A percentile compares a stretch with the other conserved stretches of the same genome.
Conservation (phyloP, 805 yeast species). For the Hanseniaspora jakobsenii region DNA sequence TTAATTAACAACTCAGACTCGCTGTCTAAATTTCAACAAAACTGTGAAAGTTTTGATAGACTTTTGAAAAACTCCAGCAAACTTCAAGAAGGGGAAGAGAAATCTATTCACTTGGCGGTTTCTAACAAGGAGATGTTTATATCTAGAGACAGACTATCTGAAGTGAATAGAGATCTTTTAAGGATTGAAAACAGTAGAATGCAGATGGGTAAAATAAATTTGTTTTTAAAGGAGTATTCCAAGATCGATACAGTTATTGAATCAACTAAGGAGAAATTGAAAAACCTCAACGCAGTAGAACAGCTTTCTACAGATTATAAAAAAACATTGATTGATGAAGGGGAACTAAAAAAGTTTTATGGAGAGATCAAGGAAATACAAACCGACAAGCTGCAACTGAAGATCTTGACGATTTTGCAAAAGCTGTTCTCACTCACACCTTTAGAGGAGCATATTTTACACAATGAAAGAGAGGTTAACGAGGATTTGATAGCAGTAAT, state of each 20-base stretch:
- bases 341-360: constrained; percentile 19
- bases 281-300: constrained; percentile 20
- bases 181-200: constrained; percentile 7
- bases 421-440: constrained; percentile 56
- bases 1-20: constrained; percentile 13
- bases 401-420: constrained; percentile 42
- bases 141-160: background rate
- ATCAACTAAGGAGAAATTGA: constrained; percentile 2
- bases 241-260: background rate
- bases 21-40: constrained; percentile 16
- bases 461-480: constrained; percentile 29
- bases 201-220: constrained; percentile 1
- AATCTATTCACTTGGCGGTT: constrained; percentile 16
- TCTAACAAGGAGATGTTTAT: background rate
- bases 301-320: background rate
- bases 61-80: constrained; percentile 13
- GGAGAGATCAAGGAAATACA: constrained; percentile 16
- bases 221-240: background rate
- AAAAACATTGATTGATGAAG: background rate
- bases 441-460: constrained; percentile 53
- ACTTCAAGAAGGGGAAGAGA: no score
- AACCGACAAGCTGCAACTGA: constrained; percentile 34
- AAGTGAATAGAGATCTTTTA: constrained; percentile 4
- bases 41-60: constrained; percentile 17
- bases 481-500: constrained; percentile 50